Evolutionary conservation across 1,139 yeast species (phyloP).

Genomic region (Scheffersomyces titani): DNA sequence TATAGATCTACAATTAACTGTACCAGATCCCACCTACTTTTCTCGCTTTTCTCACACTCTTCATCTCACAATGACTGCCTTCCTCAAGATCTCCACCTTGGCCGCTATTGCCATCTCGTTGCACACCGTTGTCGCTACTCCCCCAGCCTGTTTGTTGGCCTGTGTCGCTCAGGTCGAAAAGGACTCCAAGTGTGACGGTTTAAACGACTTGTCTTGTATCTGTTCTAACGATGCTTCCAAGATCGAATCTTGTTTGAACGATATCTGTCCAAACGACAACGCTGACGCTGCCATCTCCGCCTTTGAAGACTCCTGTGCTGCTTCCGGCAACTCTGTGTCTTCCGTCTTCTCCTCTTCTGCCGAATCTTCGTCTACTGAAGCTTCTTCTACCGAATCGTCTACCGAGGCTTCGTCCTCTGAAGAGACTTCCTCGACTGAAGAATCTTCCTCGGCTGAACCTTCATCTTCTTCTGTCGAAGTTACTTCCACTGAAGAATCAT

Average conservation of each 20-base stretch:
- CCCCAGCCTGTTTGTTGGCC: constrained; percentile 89
- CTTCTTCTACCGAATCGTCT: constrained; percentile 26
- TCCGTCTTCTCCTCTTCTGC: constrained; percentile 8
- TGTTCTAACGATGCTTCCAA: constrained; percentile 54
- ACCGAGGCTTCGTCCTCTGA: constrained; percentile 31
- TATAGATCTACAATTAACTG: not conserved
- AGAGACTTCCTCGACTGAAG: constrained; percentile 25
- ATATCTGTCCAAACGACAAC: constrained; percentile 64
- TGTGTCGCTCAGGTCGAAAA: constrained; percentile 75
- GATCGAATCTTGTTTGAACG: constrained; percentile 60
- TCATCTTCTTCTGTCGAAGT: constrained; percentile 29
- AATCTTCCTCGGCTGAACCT: constrained; percentile 24
- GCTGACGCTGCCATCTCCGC: constrained; percentile 58
- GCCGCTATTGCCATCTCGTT: constrained; percentile 53
- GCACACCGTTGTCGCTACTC: constrained; percentile 61
- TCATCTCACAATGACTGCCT: constrained; percentile 12
- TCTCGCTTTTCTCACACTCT: not conserved
- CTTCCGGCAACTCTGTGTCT: constrained; percentile 22
- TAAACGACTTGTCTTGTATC: constrained; percentile 66
- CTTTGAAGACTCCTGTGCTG: constrained; percentile 56
- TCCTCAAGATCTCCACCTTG: constrained; percentile 43
- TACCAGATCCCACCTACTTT: not conserved
- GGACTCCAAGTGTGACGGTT: constrained; percentile 52
- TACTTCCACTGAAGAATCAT: constrained; percentile 19
- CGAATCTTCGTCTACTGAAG: constrained; percentile 14